A percentile compares a stretch with the other conserved stretches of the same genome.
These are phyloP conservation scores for Cadophora malorum DNA, from an alignment of 2,329 filamentous ascomycete genomes.

Conservation along the genomic window DNA sequence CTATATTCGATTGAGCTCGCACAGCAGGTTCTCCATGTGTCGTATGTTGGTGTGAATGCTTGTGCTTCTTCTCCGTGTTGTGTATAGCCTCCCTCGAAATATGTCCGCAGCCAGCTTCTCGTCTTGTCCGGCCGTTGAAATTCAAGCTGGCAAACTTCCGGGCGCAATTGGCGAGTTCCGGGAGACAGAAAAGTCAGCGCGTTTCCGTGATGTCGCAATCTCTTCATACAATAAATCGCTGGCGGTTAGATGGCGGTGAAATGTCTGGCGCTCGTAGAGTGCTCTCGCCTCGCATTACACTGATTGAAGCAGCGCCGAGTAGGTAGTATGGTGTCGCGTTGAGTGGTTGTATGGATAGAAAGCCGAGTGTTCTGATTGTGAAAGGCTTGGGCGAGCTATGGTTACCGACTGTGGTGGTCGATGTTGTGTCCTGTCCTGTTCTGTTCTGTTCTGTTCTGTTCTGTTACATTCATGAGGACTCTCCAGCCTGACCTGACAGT, in stretches of 20 bases:
- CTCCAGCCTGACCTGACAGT: neutral
- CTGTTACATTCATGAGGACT: neutral
- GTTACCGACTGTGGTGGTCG: neutral
- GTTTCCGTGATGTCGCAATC: constrained; percentile 1
- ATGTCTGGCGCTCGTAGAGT: neutral
- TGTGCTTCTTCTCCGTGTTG: neutral
- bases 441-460: neutral
- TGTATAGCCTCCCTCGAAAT: neutral
- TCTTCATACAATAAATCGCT: constrained; percentile 4
- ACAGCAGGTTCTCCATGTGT: neutral
- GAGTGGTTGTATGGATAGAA: neutral
- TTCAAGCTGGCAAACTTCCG: constrained; percentile 2
- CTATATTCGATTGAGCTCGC: constrained; percentile 10
- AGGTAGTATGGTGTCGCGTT: neutral
- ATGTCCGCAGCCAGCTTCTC: neutral
- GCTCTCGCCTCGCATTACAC: neutral
- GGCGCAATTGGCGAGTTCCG: constrained; percentile 16
- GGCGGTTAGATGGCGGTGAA: constrained; percentile 15
- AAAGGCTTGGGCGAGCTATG: neutral
- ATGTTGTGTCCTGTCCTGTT: neutral
- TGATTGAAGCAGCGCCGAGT: constrained; percentile 6
- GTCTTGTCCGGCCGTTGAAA: neutral
- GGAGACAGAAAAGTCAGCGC: neutral
- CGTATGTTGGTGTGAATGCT: neutral
- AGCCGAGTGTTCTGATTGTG: neutral